These are phyloP conservation scores for Fagus crenata DNA, from an alignment of 306 rosid genomes.

Conservation along the genomic window DNA sequence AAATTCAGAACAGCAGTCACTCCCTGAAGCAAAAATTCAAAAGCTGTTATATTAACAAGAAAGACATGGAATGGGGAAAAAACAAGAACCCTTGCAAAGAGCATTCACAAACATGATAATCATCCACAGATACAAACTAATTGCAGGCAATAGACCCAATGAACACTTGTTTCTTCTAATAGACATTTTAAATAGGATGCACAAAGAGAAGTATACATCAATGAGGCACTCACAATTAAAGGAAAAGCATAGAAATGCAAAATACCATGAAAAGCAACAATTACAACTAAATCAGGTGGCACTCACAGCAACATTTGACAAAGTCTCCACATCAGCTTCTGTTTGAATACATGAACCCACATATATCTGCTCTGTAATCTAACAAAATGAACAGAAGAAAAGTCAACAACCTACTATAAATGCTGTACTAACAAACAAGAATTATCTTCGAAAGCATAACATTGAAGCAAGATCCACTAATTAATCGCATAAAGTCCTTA, in stretches of 20 bases:
- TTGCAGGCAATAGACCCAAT: neutral
- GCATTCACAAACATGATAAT: neutral
- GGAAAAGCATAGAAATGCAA: neutral
- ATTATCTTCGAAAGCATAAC: neutral
- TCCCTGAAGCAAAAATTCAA: conserved; percentile 62
- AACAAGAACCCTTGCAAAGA: neutral
- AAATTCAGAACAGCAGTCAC: conserved; percentile 85
- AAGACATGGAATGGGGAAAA: conserved; percentile 17
- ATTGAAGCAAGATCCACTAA: neutral
- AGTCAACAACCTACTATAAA: conserved; percentile 12
- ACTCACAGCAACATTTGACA: conserved; percentile 64
- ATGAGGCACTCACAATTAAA: neutral
- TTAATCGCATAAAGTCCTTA: neutral
- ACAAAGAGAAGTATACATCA: neutral
- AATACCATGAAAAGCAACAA: neutral
- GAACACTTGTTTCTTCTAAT: neutral
- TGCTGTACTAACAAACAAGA: conserved; percentile 9
- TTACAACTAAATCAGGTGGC: conserved; percentile 12
- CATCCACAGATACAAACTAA: neutral
- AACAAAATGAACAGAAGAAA: conserved; percentile 30
- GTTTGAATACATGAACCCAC: conserved; percentile 94
- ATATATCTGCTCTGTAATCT: conserved; percentile 90
- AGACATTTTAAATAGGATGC: neutral
- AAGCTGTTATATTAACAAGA: conserved; percentile 26
- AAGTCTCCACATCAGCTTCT: conserved; percentile 68